Percentiles rank a stretch among this genome's conserved stretches.
Evolutionary conservation across 2,329 filamentous ascomycete species (phyloP).

Genomic region (Thelonectria blattea): DNA sequence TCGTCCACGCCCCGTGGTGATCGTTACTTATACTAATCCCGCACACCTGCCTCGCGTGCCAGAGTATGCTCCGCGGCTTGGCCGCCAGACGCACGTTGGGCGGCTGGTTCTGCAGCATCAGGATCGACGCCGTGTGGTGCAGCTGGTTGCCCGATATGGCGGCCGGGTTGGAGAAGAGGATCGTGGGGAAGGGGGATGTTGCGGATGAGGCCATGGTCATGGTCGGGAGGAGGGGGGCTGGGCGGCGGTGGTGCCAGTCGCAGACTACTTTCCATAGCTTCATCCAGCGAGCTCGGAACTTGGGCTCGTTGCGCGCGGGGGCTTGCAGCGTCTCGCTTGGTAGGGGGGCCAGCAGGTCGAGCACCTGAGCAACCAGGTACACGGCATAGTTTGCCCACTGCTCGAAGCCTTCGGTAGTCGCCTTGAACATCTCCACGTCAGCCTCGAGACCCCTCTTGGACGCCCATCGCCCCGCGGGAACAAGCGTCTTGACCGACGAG

Average conservation of each 20-base stretch:
- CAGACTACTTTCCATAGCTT: slow-evolving; percentile 47
- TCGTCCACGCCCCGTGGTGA: slow-evolving; percentile 60
- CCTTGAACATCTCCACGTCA: slow-evolving; percentile 45
- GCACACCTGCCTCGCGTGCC: slow-evolving; percentile 60
- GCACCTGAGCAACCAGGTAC: slow-evolving; percentile 53
- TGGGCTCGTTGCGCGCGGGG: slow-evolving; percentile 31
- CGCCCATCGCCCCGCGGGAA: slow-evolving; percentile 55
- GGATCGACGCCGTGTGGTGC: slow-evolving; percentile 58
- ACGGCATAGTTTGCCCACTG: slow-evolving; percentile 59
- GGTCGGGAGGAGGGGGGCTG: slow-evolving; percentile 45
- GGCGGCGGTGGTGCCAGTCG: slow-evolving; percentile 48
- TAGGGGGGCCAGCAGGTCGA: slow-evolving; percentile 45
- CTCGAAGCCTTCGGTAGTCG: slow-evolving; percentile 45
- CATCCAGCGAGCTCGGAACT: slow-evolving; percentile 43
- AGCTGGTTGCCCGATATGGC: slow-evolving; percentile 62
- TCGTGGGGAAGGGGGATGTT: slow-evolving; percentile 55
- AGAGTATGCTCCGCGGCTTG: slow-evolving; percentile 49
- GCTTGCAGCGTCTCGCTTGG: slow-evolving; percentile 24
- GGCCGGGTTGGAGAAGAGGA: slow-evolving; percentile 57
- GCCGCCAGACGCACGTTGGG: slow-evolving; percentile 47
- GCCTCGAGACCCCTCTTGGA: slow-evolving; percentile 41
- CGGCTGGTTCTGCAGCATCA: slow-evolving; percentile 57
- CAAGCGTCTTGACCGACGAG: slow-evolving; percentile 56
- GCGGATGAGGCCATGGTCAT: slow-evolving; percentile 47
- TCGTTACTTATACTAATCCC: slow-evolving; percentile 59